Evolutionary conservation across 495 filamentous ascomycete genomes (phyloP), one percentile per base, ranked within the genome.

Genomic region (Penicillium crystallinum): DNA sequence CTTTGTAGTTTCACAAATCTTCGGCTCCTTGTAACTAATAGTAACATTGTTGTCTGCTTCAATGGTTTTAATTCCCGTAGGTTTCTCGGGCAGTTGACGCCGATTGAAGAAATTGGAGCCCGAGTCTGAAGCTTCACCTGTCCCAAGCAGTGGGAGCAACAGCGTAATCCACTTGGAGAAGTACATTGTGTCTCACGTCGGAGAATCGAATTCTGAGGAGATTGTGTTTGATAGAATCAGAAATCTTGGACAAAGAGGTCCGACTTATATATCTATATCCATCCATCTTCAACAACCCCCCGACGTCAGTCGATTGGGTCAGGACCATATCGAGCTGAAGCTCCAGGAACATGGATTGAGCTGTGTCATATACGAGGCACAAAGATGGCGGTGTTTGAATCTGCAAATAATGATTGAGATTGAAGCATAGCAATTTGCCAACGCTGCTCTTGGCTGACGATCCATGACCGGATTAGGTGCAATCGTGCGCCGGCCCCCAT

Each of bases 11-110:
- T 78, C 75, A 46, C 75, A 78, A 31, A 78, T 64, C 27, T 62
- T 68, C 53, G 53, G 73, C 37, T 72, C 69, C 47, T 72, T 72
- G 52, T 72, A 72, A 4, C 69, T 60, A 52, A 72, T 70, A 11
- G 69, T 72, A 45, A 72, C 74, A 47, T 79, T 78, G 41, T 76
- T 77, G 11, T 81, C 79, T 0, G 82, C 81, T 21, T 70, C 73
- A 40, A 85, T 77, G 6, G 79, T 79, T 48, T 74, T 81, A 18
- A 85, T 75, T 15, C 70, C 79, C 1, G 68, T 77, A 6, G 81
- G 73, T 46, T 79, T 70, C 7, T 73, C 67, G 14, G 74, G 74
- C 18, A 77, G 35, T 49, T 77, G 74, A 46, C 73, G 63, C 46
- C 55, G 52, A 61, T 31, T 31, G 29, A 31, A 31, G 29, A 31